Percentiles rank a stretch among this genome's conserved stretches.
Conservation (phyloP, 202 grass and related monocot genomes). For the Setaria italica region DNA sequence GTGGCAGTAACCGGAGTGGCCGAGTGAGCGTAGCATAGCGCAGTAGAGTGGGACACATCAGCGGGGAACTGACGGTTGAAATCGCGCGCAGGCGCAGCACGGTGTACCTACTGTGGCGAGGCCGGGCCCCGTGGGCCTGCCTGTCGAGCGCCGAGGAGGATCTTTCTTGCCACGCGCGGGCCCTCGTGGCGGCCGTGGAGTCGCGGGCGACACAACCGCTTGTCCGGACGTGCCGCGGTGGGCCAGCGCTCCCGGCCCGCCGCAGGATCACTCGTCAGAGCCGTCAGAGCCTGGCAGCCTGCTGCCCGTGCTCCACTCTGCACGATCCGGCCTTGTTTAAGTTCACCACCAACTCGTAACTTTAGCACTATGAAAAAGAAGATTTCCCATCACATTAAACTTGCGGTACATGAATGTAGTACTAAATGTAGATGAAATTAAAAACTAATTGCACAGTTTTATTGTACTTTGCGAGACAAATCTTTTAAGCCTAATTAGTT, state of each 20-base stretch:
- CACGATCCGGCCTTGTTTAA: no score
- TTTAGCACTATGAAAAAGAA: no score
- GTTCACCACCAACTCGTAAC: no score
- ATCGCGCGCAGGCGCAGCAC: neutral
- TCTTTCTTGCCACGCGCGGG: slow-evolving; percentile 29
- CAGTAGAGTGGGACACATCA: neutral
- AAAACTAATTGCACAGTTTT: no score
- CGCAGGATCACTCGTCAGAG: neutral
- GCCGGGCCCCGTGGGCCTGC: neutral
- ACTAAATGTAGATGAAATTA: no score
- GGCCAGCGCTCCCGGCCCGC: neutral
- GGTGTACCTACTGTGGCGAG: neutral
- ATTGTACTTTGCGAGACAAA: no score
- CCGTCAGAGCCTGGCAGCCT: neutral
- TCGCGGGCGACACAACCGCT: slow-evolving; percentile 6
- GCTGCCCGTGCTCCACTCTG: neutral
- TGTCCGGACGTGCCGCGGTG: slow-evolving; percentile 25
- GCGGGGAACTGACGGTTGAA: slow-evolving; percentile 28
- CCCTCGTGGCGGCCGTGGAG: slow-evolving; percentile 19
- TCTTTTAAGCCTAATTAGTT: no score
- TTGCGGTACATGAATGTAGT: no score
- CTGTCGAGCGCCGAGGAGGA: neutral
- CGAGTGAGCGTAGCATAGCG: neutral
- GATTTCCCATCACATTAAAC: no score
- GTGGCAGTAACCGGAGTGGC: neutral